phyloP scores from a whole-genome alignment of 305 asterid species.

The Plantago lanceolata region DNA sequence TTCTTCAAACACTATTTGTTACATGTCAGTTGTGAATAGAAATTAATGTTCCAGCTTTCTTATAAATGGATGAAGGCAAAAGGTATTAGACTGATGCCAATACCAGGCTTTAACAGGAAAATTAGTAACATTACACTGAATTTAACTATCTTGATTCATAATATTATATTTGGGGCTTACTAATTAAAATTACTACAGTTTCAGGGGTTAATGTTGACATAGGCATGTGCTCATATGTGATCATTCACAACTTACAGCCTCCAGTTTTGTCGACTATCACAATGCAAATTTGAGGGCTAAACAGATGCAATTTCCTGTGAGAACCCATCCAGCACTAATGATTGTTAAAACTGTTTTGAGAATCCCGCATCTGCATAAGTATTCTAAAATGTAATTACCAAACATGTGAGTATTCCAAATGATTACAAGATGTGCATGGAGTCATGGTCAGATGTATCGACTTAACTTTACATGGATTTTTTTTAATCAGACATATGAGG shows the following conservation, averaged over 20 bases:
- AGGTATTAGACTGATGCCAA: background rate
- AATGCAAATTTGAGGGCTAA: background rate
- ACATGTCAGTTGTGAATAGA: no score
- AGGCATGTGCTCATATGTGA: no score
- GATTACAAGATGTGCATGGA: conserved; percentile 8
- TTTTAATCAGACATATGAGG: conserved; percentile 6
- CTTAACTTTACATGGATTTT: conserved; percentile 1
- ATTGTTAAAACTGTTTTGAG: background rate
- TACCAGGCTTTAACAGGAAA: background rate
- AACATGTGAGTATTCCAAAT: background rate
- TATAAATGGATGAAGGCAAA: no score
- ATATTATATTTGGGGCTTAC: no score
- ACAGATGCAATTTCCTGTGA: conserved; percentile 3
- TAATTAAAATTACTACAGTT: no score
- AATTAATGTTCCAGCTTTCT: no score
- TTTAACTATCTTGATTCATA: background rate
- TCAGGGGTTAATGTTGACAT: no score
- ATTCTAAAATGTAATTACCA: background rate
- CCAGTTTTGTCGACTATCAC: background rate
- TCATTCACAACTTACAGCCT: no score
- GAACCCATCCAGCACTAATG: conserved; percentile 12
- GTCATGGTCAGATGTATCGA: background rate
- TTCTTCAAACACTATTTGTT: no score
- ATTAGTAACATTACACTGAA: background rate
- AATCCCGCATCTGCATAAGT: conserved; percentile 10